These are phyloP conservation scores for Calonectria multiphialidica DNA, from an alignment of 2,329 filamentous ascomycete genomes.

Conservation along the genomic window DNA sequence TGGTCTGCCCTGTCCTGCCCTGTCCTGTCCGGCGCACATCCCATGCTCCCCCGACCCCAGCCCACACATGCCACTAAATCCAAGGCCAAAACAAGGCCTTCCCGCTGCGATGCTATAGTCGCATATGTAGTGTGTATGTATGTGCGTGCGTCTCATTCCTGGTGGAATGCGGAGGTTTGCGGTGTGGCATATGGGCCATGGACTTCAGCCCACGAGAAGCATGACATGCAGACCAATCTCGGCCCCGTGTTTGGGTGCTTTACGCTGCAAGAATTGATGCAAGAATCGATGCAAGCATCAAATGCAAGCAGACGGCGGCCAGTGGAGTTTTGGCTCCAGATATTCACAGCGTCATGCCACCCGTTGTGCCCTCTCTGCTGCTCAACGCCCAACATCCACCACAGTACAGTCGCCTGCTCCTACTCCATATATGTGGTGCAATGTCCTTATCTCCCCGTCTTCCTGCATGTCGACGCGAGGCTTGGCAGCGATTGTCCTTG, in stretches of 20 bases:
- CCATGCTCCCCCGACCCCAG: background rate
- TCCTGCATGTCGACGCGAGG: background rate
- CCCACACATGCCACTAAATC: slow-evolving; percentile 1
- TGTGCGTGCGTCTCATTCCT: slow-evolving; percentile 3
- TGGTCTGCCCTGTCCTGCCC: background rate
- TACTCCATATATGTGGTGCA: background rate
- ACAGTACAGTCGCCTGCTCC: background rate
- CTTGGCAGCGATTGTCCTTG: background rate
- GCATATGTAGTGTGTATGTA: background rate
- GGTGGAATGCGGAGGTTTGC: slow-evolving; percentile 2
- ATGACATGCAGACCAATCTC: slow-evolving; percentile 15
- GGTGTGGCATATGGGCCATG: slow-evolving; percentile 4
- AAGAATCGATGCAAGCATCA: background rate
- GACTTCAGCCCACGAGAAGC: background rate
- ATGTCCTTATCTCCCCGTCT: slow-evolving; percentile 6
- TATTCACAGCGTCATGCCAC: background rate
- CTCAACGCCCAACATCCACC: background rate
- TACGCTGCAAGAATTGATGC: background rate
- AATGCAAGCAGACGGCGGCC: background rate
- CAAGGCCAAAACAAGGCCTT: background rate
- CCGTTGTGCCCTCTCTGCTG: background rate
- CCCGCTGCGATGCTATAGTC: background rate
- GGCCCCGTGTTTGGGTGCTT: background rate
- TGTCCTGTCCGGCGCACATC: background rate
- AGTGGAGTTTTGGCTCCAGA: background rate